Conservation (phyloP, 1,284 basidiomycete species). For the Afroboletus lepidellus region DNA sequence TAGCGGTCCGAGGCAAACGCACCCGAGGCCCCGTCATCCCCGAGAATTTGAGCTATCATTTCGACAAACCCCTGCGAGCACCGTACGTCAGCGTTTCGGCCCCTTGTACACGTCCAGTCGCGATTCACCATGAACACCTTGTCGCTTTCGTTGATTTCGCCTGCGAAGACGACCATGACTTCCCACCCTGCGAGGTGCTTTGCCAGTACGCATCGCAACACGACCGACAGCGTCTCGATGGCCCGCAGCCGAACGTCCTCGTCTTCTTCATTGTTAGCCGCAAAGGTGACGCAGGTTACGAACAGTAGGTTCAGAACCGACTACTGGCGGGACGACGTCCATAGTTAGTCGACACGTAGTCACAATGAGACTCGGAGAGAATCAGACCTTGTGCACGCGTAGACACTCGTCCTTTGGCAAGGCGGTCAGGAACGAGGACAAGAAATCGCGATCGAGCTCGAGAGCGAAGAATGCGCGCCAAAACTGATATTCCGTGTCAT, state of each 20-base stretch:
- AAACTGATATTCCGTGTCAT: slow-evolving; percentile 40
- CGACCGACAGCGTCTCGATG: slow-evolving; percentile 47
- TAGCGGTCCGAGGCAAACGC: slow-evolving; percentile 9
- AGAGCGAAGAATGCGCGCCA: slow-evolving; percentile 51
- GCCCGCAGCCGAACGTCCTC: slow-evolving; percentile 38
- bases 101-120: not conserved
- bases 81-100: not conserved
- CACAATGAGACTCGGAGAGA: not conserved
- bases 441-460: slow-evolving; percentile 47
- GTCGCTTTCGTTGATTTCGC: slow-evolving; percentile 56
- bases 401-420: slow-evolving; percentile 42
- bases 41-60: slow-evolving; percentile 45
- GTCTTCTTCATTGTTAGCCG: slow-evolving; percentile 33
- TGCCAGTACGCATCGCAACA: slow-evolving; percentile 46
- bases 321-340: slow-evolving; percentile 41
- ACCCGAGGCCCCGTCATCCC: slow-evolving; percentile 47
- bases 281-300: slow-evolving; percentile 39
- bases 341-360: slow-evolving; percentile 5
- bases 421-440: slow-evolving; percentile 34
- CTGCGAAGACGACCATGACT: slow-evolving; percentile 64
- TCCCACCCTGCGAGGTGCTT: slow-evolving; percentile 66
- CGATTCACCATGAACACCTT: slow-evolving; percentile 51
- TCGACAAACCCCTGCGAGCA: slow-evolving; percentile 45
- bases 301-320: slow-evolving; percentile 49
- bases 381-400: slow-evolving; percentile 43